phyloP scores from a whole-genome alignment of 352 stramenopile genomes.

The Globisporangium perplexum region DNA sequence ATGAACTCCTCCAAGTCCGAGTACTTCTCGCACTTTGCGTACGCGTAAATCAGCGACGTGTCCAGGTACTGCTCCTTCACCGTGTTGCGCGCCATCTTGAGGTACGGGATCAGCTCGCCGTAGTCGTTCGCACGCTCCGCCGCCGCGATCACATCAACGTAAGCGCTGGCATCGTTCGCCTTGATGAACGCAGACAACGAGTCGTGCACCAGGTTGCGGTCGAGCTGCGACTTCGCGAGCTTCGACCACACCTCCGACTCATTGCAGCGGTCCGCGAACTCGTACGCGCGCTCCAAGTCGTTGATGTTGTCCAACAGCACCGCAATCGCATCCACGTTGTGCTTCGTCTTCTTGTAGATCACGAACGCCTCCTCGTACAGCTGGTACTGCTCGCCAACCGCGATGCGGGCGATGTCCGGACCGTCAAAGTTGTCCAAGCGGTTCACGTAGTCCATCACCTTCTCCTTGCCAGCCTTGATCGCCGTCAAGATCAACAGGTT shows the following conservation, averaged over 20 bases:
- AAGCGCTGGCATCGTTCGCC: conserved; percentile 96
- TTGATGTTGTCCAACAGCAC: conserved; percentile 96
- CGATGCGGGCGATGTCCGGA: conserved; percentile 99
- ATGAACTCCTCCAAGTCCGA: conserved; percentile 99
- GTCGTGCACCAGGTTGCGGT: conserved; percentile 94
- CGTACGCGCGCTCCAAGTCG: conserved; percentile 97
- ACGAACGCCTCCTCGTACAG: conserved; percentile 99
- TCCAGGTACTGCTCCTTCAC: conserved; percentile 99
- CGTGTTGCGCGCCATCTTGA: conserved; percentile 99
- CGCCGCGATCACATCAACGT: conserved; percentile 96
- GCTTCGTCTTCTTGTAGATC: conserved; percentile 99
- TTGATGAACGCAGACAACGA: conserved; percentile 99
- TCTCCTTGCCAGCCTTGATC: conserved; percentile 97
- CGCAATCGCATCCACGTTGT: conserved; percentile 93
- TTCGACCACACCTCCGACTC: conserved; percentile 99
- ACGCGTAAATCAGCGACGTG: conserved; percentile 99
- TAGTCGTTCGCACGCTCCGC: conserved; percentile 97
- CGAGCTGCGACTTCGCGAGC: conserved; percentile 97
- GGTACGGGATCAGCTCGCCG: conserved; percentile 96
- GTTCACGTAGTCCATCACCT: conserved; percentile 99
- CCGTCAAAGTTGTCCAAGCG: conserved; percentile 99
- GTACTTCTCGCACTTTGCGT: conserved; percentile 98
- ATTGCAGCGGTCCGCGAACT: conserved; percentile 98
- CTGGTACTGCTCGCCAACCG: conserved; percentile 97
- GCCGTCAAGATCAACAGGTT: conserved; percentile 99